These are phyloP conservation scores for Acanthochlamys bracteata DNA, from an alignment of 106 monocot species.

Conservation along the genomic window DNA sequence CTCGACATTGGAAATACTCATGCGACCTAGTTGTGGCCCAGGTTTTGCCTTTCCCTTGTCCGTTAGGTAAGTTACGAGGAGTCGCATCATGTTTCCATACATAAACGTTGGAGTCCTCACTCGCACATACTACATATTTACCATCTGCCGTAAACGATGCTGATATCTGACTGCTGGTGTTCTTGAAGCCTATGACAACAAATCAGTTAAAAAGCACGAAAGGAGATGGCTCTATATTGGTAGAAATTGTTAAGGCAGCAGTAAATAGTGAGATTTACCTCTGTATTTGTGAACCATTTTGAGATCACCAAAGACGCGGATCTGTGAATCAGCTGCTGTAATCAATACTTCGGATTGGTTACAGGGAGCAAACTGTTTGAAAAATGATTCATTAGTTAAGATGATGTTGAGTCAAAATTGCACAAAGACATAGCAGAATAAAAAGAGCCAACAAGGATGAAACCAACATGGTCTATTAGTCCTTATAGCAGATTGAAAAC, in stretches of 20 bases:
- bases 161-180: constrained; percentile 91
- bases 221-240: background rate
- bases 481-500: too few relatives aligned
- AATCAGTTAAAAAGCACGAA: too few relatives aligned
- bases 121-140: constrained; percentile 67
- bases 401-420: background rate
- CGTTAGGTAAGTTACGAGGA: background rate
- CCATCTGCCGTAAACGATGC: constrained; percentile 72
- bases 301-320: constrained; percentile 66
- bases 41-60: constrained; percentile 26
- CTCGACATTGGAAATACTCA: constrained; percentile 82
- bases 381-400: background rate
- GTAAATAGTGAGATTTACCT: constrained; percentile 34
- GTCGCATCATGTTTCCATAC: constrained; percentile 60
- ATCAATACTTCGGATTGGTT: constrained; percentile 76
- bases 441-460: background rate
- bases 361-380: constrained; percentile 77
- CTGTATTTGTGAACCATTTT: constrained; percentile 77
- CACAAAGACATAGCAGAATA: background rate
- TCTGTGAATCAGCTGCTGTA: constrained; percentile 87
- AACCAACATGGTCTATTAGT: background rate
- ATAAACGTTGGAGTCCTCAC: constrained; percentile 95
- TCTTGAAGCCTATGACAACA: constrained; percentile 54
- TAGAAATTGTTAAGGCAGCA: background rate
- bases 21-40: constrained; percentile 58